Percentiles rank a stretch among this genome's conserved stretches.
Evolutionary conservation across 2,329 filamentous ascomycete species (phyloP).

Genomic region (Microdochium nivale): DNA sequence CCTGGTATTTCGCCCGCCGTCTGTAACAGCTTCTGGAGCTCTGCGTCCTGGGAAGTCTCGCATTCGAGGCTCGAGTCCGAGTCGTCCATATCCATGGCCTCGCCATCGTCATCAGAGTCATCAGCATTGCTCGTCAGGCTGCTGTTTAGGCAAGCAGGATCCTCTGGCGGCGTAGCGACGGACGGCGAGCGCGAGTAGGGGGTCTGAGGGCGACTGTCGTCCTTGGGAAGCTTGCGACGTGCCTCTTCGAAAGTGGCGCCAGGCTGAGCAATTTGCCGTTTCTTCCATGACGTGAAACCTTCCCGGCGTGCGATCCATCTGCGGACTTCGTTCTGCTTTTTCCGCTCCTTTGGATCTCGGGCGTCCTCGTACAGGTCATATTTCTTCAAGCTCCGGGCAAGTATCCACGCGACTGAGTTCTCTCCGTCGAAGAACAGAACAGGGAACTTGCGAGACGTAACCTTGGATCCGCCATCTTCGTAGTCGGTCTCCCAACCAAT

Average conservation of each 20-base stretch:
- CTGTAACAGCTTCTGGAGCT: constrained; percentile 8
- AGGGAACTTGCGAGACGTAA: constrained; percentile 26
- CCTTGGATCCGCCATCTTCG: constrained; percentile 22
- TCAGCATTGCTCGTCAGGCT: not conserved
- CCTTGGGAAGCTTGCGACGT: not conserved
- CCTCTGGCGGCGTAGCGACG: not conserved
- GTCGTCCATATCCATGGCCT: constrained; percentile 1
- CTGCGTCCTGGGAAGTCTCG: constrained; percentile 8
- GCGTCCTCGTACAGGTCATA: constrained; percentile 4
- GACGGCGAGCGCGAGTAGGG: not conserved
- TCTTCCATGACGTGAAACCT: constrained; percentile 14
- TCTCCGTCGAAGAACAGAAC: constrained; percentile 27
- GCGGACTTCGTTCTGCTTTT: constrained; percentile 9
- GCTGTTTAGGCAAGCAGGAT: not conserved
- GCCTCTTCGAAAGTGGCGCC: constrained; percentile 1
- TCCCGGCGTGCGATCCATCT: constrained; percentile 16
- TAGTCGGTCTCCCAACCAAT: constrained; percentile 26
- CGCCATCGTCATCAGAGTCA: constrained; percentile 1
- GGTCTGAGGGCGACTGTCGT: not conserved
- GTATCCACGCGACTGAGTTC: constrained; percentile 14
- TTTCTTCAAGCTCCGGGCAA: constrained; percentile 9
- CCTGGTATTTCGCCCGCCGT: constrained; percentile 14
- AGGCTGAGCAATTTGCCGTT: constrained; percentile 8
- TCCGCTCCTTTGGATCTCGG: not conserved
- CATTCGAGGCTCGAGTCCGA: constrained; percentile 2